Evolutionary conservation across 331 rosid species (phyloP).

Genomic region (Ulmus americana): DNA sequence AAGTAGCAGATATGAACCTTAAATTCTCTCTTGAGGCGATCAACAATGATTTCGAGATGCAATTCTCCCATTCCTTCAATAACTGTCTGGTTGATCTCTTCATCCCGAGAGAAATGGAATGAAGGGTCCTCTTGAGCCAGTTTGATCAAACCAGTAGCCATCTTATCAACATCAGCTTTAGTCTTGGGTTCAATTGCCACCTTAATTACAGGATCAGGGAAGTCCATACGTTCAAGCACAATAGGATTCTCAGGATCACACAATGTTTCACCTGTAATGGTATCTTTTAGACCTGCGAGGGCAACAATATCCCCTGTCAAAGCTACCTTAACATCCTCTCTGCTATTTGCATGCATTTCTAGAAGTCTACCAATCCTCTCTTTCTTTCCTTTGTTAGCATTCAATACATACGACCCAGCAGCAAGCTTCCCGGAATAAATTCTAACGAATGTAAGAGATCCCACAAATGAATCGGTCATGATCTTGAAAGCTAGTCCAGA

Average conservation of each 20-base stretch:
- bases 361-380: constrained; percentile 94
- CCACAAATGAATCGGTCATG: constrained; percentile 95
- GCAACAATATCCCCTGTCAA: constrained; percentile 83
- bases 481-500: constrained; percentile 96
- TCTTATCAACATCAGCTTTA: constrained; percentile 90
- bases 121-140: constrained; percentile 99
- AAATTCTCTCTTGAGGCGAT: constrained; percentile 88
- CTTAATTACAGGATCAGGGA: constrained; percentile 97
- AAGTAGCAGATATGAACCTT: constrained; percentile 46
- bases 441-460: constrained; percentile 89
- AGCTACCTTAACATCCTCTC: constrained; percentile 88
- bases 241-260: constrained; percentile 68
- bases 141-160: constrained; percentile 82
- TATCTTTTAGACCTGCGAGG: constrained; percentile 91
- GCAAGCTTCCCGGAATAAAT: constrained; percentile 73
- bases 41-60: constrained; percentile 96
- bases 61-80: constrained; percentile 99
- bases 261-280: constrained; percentile 86
- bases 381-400: constrained; percentile 84
- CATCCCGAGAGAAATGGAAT: constrained; percentile 92
- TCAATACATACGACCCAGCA: constrained; percentile 80
- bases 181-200: constrained; percentile 99
- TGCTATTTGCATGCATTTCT: constrained; percentile 96
- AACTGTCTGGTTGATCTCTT: constrained; percentile 89
- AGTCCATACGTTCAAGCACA: constrained; percentile 94